A percentile compares a stretch with the other conserved stretches of the same genome.
Conservation (phyloP, 2,329 filamentous ascomycete genomes). For the Aspergillus fischeri region DNA sequence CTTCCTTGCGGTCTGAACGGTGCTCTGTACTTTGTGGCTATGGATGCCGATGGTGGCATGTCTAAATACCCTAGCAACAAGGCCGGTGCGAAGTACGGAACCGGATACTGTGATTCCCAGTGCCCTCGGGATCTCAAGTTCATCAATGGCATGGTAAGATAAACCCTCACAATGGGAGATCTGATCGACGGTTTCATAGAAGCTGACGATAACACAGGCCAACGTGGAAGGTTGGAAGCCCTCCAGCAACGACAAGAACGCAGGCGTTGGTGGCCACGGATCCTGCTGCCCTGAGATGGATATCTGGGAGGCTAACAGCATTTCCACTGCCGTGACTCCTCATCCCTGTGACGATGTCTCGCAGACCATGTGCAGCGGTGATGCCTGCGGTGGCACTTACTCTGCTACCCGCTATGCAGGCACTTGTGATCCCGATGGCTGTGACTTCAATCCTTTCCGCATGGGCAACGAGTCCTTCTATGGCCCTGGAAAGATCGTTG, state of each 20-base stretch:
- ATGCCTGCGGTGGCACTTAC: constrained; percentile 51
- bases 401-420: constrained; percentile 54
- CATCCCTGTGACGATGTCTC: constrained; percentile 55
- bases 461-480: constrained; percentile 62
- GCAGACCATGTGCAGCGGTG: constrained; percentile 48
- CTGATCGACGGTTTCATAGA: not conserved
- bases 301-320: constrained; percentile 65
- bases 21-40: constrained; percentile 61
- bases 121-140: constrained; percentile 48
- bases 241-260: constrained; percentile 51
- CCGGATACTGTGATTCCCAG: constrained; percentile 61
- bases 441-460: constrained; percentile 67
- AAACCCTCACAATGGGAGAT: not conserved
- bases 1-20: constrained; percentile 68
- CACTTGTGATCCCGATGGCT: constrained; percentile 65
- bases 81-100: constrained; percentile 57
- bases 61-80: constrained; percentile 48
- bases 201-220: constrained; percentile 28
- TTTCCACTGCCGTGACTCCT: constrained; percentile 60
- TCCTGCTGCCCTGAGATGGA: constrained; percentile 66
- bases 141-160: constrained; percentile 33
- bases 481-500: constrained; percentile 54
- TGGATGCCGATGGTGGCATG: constrained; percentile 57
- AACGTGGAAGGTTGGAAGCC: constrained; percentile 53
- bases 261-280: constrained; percentile 50